Conservation (phyloP, 2,329 filamentous ascomycete genomes). For the Ciborinia camelliae region DNA sequence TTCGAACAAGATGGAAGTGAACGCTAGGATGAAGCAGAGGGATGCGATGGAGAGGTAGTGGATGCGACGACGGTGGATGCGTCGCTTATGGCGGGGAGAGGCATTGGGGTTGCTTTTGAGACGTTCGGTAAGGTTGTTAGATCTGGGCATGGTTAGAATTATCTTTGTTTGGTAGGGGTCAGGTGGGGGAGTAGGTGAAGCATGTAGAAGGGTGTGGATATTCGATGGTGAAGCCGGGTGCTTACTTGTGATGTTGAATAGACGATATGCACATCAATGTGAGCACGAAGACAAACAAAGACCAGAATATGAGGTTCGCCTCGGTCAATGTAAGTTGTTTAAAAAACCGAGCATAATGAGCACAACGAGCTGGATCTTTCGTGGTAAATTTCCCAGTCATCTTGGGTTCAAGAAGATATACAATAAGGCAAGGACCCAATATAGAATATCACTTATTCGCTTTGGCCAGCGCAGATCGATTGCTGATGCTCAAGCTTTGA, state of each 20-base stretch:
- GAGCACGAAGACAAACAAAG: slow-evolving; percentile 45
- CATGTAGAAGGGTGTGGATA: background rate
- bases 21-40: slow-evolving; percentile 45
- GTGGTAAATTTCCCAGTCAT: slow-evolving; percentile 41
- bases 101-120: slow-evolving; percentile 18
- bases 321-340: slow-evolving; percentile 42
- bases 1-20: slow-evolving; percentile 51
- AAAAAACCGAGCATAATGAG: slow-evolving; percentile 46
- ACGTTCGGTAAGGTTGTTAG: slow-evolving; percentile 23
- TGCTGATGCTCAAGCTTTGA: background rate
- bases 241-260: slow-evolving; percentile 34
- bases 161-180: background rate
- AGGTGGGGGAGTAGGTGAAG: background rate
- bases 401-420: background rate
- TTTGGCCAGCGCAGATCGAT: background rate
- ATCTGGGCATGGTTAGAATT: slow-evolving; percentile 20
- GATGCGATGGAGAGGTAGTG: slow-evolving; percentile 43
- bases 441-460: background rate
- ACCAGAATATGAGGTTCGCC: slow-evolving; percentile 48
- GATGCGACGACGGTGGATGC: slow-evolving; percentile 31
- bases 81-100: slow-evolving; percentile 8
- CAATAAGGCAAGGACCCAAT: background rate
- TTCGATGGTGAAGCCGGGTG: background rate
- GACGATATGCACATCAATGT: slow-evolving; percentile 46
- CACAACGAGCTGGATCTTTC: slow-evolving; percentile 38